A percentile compares a stretch with the other conserved stretches of the same genome.
Conservation (phyloP, 495 filamentous ascomycete genomes). For the Aspergillus mulundensis region DNA sequence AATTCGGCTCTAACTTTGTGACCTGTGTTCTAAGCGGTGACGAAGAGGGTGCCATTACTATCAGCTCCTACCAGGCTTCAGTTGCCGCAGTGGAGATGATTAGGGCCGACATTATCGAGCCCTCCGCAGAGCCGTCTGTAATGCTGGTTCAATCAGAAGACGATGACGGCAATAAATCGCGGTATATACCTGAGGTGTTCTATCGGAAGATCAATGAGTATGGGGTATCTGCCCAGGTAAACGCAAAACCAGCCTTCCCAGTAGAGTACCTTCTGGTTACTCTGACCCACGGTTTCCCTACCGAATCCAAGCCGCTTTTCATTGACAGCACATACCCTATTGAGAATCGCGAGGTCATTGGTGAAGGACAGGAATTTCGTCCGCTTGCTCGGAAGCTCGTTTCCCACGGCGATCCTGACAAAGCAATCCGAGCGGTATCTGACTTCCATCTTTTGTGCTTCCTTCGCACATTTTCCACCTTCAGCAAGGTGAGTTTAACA, state of each 20-base stretch:
- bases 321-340: slow-evolving; percentile 69
- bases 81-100: slow-evolving; percentile 97
- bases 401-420: slow-evolving; percentile 54
- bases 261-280: slow-evolving; percentile 96
- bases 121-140: slow-evolving; percentile 83
- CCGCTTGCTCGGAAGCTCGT: slow-evolving; percentile 59
- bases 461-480: slow-evolving; percentile 71
- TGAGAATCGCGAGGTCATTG: slow-evolving; percentile 82
- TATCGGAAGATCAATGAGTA: slow-evolving; percentile 95
- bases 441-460: slow-evolving; percentile 94
- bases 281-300: slow-evolving; percentile 94
- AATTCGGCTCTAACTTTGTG: slow-evolving; percentile 95
- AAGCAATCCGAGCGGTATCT: slow-evolving; percentile 65
- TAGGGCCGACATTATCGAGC: slow-evolving; percentile 88
- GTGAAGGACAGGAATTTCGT: slow-evolving; percentile 72
- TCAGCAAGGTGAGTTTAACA: slow-evolving; percentile 70
- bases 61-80: slow-evolving; percentile 91
- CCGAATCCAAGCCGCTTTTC: slow-evolving; percentile 69
- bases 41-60: slow-evolving; percentile 78
- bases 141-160: slow-evolving; percentile 96
- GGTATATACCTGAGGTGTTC: slow-evolving; percentile 97
- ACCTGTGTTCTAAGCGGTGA: slow-evolving; percentile 93
- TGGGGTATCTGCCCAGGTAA: slow-evolving; percentile 91
- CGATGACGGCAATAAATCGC: slow-evolving; percentile 62
- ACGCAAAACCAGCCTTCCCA: slow-evolving; percentile 92